phyloP scores from a whole-genome alignment of 1,139 yeast species.

The Suhomyces maxii region DNA sequence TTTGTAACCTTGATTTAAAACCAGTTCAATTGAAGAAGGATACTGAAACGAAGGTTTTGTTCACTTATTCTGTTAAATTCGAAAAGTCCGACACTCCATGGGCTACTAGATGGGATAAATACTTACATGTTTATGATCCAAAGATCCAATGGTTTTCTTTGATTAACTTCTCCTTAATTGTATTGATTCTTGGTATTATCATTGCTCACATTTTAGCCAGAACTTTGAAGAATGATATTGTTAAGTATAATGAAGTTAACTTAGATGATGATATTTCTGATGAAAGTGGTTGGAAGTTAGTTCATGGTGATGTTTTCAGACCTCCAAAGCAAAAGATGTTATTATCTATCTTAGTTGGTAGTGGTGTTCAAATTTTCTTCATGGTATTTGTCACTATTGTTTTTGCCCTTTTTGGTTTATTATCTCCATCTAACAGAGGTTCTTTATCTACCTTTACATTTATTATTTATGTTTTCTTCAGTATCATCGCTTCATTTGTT shows the following conservation, averaged over 20 bases:
- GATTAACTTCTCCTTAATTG: slow-evolving; percentile 79
- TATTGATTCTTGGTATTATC: slow-evolving; percentile 70
- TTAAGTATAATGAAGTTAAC: slow-evolving; percentile 85
- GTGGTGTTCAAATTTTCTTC: slow-evolving; percentile 80
- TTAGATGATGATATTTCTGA: slow-evolving; percentile 86
- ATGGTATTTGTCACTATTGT: slow-evolving; percentile 75
- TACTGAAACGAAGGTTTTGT: slow-evolving; percentile 32
- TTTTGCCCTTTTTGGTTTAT: slow-evolving; percentile 84
- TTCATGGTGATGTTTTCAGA: slow-evolving; percentile 94
- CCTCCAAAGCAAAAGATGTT: slow-evolving; percentile 72
- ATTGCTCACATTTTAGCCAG: slow-evolving; percentile 78
- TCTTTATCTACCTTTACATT: slow-evolving; percentile 89
- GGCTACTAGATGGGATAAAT: slow-evolving; percentile 99
- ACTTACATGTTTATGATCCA: slow-evolving; percentile 87
- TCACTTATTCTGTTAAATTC: slow-evolving; percentile 57
- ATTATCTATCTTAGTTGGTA: slow-evolving; percentile 79
- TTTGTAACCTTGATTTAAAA: slow-evolving; percentile 37
- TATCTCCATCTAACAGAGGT: slow-evolving; percentile 95
- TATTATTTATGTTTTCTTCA: slow-evolving; percentile 74
- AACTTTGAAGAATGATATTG: slow-evolving; percentile 82
- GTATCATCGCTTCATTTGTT: slow-evolving; percentile 81
- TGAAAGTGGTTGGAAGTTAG: slow-evolving; percentile 96
- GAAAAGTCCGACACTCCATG: slow-evolving; percentile 71
- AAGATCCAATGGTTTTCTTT: slow-evolving; percentile 95
- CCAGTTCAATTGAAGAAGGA: slow-evolving; percentile 31